Evolutionary conservation across 2,329 filamentous ascomycete species (phyloP), one percentile per base, ranked within the genome.

Genomic region (Aspergillus eucalypticola): DNA sequence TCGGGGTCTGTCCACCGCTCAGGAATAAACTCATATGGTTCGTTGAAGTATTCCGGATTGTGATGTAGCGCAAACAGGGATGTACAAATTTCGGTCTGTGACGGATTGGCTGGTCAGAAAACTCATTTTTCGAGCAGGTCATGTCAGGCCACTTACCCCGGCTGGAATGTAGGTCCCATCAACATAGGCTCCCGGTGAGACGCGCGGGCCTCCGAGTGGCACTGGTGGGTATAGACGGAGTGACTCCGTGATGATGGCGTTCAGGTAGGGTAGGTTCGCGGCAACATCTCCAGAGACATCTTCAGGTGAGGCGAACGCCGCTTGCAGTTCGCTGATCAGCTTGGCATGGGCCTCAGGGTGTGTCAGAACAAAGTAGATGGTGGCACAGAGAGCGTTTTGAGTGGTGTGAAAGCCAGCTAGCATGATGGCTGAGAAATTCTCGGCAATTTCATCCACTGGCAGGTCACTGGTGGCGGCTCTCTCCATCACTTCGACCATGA

Each of bases 221-320:
- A 69, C 66, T 11, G 74, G 73, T 5, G 73, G 69, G 52, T 72
- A 73, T 32, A 75, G 58, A 3, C 73, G 65, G 44, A 75, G 58
- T 1, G 70, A 60, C 59, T 76, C 74, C 1, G 70, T 69, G 42
- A 74, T 66, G 8, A 70, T 66, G 5, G 71, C 70, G 25, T 71
- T 71, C 8, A 74, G 62, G 55, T 73, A 74, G 0, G 65, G 66
- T 2, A 73, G 64, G 35, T 63, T 58, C 25, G 61, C 58, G 2
- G 64, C 61, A 1, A 63, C 59, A 3, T 67, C 64, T 6, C 66
- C 54, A 8, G 62, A 61, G 8, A 69, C 60, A 29, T 69, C 66
- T 3, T 67, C 65, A 0, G 61, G 54, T 2, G 65, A 64, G 0
- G 56, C 27, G 41, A 68, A 70, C 0, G 55, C 56, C 5, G 52